Percentiles rank a stretch among this genome's conserved stretches.
Conservation (phyloP, 2,329 filamentous ascomycete genomes). For the Diaporthe sp. region DNA sequence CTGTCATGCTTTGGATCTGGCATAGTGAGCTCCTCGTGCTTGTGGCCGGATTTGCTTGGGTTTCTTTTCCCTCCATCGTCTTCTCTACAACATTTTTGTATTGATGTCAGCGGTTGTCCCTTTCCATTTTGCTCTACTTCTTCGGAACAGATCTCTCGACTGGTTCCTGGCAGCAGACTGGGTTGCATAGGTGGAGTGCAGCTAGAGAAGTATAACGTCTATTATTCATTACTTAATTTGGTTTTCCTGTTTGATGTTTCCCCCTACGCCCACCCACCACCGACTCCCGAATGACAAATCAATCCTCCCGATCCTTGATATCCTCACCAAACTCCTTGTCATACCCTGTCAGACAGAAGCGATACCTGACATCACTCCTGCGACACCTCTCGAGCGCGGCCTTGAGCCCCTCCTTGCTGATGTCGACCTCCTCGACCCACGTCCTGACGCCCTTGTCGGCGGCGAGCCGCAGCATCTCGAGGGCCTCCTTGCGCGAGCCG, state of each 20-base stretch:
- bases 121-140: too few relatives aligned
- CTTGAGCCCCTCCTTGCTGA: constrained; percentile 79
- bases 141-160: too few relatives aligned
- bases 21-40: neutral
- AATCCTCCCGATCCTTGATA: constrained; percentile 34
- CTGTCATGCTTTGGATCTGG: too few relatives aligned
- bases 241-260: neutral
- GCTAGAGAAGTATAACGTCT: neutral
- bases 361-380: constrained; percentile 80
- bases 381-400: constrained; percentile 78
- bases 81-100: too few relatives aligned
- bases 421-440: constrained; percentile 81
- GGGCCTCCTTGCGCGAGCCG: constrained; percentile 77
- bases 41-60: neutral
- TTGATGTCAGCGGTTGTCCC: too few relatives aligned
- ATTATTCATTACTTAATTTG: neutral
- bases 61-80: neutral
- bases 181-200: neutral
- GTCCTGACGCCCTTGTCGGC: constrained; percentile 78
- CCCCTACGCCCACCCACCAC: neutral
- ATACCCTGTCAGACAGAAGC: constrained; percentile 81
- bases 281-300: neutral
- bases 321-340: constrained; percentile 74
- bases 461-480: constrained; percentile 80
- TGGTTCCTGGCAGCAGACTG: too few relatives aligned